phyloP scores from a whole-genome alignment of 2,329 filamentous ascomycete species.

The Sporothrix humicola region DNA sequence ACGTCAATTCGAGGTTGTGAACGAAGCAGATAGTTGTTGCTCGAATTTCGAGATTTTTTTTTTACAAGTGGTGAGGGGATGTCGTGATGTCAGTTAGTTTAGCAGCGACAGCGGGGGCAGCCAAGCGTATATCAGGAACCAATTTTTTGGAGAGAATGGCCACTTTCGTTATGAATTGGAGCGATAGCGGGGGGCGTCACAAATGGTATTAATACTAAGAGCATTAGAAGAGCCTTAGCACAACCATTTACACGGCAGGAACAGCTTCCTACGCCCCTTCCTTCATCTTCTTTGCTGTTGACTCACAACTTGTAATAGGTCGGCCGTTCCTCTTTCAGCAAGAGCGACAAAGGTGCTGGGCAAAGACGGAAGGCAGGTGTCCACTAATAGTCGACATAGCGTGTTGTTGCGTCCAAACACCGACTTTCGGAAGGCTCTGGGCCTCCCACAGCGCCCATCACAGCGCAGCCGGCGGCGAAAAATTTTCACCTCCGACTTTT shows the following conservation, averaged over 20 bases:
- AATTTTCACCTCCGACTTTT: constrained; percentile 28
- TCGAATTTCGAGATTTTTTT: background rate
- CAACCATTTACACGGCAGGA: constrained; percentile 3
- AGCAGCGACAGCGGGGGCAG: constrained; percentile 21
- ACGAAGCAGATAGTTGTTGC: background rate
- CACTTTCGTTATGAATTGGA: constrained; percentile 16
- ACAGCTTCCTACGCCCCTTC: constrained; percentile 25
- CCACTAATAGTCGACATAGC: constrained; percentile 24
- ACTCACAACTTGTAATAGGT: constrained; percentile 6
- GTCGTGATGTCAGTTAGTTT: constrained; percentile 34
- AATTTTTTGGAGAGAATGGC: background rate
- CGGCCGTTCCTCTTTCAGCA: constrained; percentile 23
- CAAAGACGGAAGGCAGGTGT: background rate
- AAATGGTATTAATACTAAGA: background rate
- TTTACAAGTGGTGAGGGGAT: constrained; percentile 7
- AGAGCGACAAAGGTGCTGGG: constrained; percentile 15
- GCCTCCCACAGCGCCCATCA: background rate
- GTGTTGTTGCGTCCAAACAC: constrained; percentile 18
- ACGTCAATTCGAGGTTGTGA: background rate
- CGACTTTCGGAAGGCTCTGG: constrained; percentile 29
- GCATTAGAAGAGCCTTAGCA: background rate
- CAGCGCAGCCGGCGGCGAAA: constrained; percentile 22
- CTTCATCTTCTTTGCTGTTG: constrained; percentile 17
- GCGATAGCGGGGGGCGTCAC: constrained; percentile 25
- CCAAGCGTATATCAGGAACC: constrained; percentile 25